These are phyloP conservation scores for Planoprotostelium fungivorum DNA, from an alignment of 78 protist genomes.

Conservation along the genomic window DNA sequence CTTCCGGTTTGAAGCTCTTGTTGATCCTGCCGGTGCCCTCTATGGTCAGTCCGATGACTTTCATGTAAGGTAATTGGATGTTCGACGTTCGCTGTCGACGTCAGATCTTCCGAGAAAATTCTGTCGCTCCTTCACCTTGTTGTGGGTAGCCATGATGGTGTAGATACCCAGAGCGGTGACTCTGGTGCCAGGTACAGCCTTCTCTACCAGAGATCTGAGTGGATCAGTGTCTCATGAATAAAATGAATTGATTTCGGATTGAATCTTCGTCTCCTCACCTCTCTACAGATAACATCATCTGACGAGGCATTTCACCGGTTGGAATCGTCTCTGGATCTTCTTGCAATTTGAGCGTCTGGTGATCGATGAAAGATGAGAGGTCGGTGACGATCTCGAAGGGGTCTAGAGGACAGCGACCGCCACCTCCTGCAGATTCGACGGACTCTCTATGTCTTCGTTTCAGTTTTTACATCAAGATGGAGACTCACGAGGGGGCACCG, in stretches of 20 bases:
- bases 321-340: slow-evolving; percentile 97
- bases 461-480: slow-evolving; percentile 1
- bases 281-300: slow-evolving; percentile 77
- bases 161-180: slow-evolving; percentile 83
- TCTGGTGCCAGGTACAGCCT: slow-evolving; percentile 87
- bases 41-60: slow-evolving; percentile 58
- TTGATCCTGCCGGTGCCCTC: slow-evolving; percentile 28
- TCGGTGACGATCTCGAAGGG: slow-evolving; percentile 15
- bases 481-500: not conserved
- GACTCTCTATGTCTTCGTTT: too few species aligned
- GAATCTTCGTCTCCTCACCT: too few species aligned
- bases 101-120: slow-evolving; percentile 4
- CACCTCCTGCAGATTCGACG: not conserved
- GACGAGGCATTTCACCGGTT: slow-evolving; percentile 99
- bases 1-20: slow-evolving; percentile 43
- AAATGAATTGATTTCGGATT: not conserved
- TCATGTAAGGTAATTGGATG: slow-evolving; percentile 67
- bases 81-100: slow-evolving; percentile 20
- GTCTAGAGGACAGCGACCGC: slow-evolving; percentile 2
- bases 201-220: slow-evolving; percentile 71
- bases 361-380: slow-evolving; percentile 87
- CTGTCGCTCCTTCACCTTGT: not conserved
- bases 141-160: not conserved
- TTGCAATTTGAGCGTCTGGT: slow-evolving; percentile 91
- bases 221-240: slow-evolving; percentile 10